phyloP scores from a whole-genome alignment of 495 filamentous ascomycete genomes.

The Penicillium mononematosum region DNA sequence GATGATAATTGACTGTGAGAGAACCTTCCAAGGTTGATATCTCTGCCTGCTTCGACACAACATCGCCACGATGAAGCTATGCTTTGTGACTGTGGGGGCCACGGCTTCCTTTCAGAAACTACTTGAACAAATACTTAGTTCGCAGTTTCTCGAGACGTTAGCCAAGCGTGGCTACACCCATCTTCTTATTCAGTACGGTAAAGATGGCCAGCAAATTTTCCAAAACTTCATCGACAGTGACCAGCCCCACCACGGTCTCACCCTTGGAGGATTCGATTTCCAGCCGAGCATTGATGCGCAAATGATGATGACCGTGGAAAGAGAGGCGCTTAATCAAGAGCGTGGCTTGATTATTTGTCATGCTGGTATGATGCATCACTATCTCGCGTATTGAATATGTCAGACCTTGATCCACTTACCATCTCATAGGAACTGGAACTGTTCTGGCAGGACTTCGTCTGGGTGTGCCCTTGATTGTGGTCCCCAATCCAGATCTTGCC shows the following conservation, averaged over 20 bases:
- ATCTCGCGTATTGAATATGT: neutral
- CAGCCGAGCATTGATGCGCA: slow-evolving; percentile 55
- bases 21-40: neutral
- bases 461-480: slow-evolving; percentile 70
- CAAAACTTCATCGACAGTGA: slow-evolving; percentile 31
- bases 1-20: neutral
- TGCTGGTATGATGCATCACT: slow-evolving; percentile 59
- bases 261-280: slow-evolving; percentile 65
- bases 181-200: slow-evolving; percentile 76
- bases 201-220: slow-evolving; percentile 50
- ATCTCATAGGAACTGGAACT: slow-evolving; percentile 72
- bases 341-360: slow-evolving; percentile 75
- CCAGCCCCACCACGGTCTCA: slow-evolving; percentile 40
- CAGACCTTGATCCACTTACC: neutral
- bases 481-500: slow-evolving; percentile 78
- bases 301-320: slow-evolving; percentile 51
- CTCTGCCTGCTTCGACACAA: neutral
- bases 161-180: slow-evolving; percentile 55
- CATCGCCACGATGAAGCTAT: slow-evolving; percentile 41
- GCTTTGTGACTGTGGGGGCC: slow-evolving; percentile 87
- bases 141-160: slow-evolving; percentile 59
- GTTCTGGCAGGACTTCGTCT: slow-evolving; percentile 76
- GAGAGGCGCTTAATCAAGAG: slow-evolving; percentile 42
- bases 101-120: slow-evolving; percentile 79
- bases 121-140: slow-evolving; percentile 60